Conservation (phyloP, 2,329 filamentous ascomycete genomes). For the Xylaria sp. region DNA sequence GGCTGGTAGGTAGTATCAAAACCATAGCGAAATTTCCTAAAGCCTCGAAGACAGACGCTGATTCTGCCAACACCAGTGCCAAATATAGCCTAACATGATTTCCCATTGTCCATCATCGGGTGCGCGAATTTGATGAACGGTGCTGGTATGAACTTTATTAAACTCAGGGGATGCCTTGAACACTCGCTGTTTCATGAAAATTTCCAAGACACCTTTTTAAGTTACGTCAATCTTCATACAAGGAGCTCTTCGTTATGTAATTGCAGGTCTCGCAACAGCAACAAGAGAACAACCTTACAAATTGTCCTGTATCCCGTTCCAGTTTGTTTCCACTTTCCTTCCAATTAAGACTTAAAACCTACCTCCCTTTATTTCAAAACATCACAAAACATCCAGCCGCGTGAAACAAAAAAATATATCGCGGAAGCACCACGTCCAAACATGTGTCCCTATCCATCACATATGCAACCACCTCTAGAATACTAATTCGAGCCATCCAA, state of each 20-base stretch:
- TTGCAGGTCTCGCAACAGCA: background rate
- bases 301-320: too few relatives aligned
- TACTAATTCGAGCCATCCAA: background rate
- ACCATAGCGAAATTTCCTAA: background rate
- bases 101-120: background rate
- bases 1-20: background rate
- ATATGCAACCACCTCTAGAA: background rate
- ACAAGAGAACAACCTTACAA: too few relatives aligned
- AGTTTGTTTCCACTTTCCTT: background rate
- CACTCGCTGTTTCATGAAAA: background rate
- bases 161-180: background rate
- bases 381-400: background rate
- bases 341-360: background rate
- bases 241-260: background rate
- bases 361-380: background rate
- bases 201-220: background rate
- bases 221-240: background rate
- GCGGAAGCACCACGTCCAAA: too few relatives aligned
- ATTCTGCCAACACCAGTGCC: background rate
- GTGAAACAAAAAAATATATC: background rate
- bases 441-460: background rate
- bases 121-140: background rate
- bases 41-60: background rate
- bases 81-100: background rate
- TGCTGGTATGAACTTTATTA: background rate